Evolutionary conservation across 2,329 filamentous ascomycete genomes (phyloP).

Genomic region (Zalaria sp.): DNA sequence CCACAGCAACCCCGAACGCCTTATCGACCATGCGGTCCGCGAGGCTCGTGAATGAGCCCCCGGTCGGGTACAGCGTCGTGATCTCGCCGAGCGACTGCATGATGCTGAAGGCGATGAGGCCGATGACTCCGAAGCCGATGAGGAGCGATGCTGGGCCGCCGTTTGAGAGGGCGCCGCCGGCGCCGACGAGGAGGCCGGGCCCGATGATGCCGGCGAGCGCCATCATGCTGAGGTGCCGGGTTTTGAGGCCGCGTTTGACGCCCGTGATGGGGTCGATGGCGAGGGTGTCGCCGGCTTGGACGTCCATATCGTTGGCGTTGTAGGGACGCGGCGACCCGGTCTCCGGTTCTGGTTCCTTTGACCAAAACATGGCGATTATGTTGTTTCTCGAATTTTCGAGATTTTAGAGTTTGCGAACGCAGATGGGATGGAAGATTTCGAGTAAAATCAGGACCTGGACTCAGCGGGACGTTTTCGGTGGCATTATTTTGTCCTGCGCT

Average conservation of each 20-base stretch:
- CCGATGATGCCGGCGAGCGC: slow-evolving; percentile 42
- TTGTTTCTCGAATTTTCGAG: too few relatives aligned
- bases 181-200: slow-evolving; percentile 57
- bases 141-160: slow-evolving; percentile 59
- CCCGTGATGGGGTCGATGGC: slow-evolving; percentile 44
- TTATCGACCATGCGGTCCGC: slow-evolving; percentile 59
- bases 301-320: not conserved
- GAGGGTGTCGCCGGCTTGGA: not conserved
- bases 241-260: slow-evolving; percentile 56
- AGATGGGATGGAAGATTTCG: too few relatives aligned
- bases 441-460: too few relatives aligned
- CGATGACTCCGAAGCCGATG: slow-evolving; percentile 61
- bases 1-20: slow-evolving; percentile 53
- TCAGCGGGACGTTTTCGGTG: too few relatives aligned
- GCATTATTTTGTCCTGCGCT: too few relatives aligned
- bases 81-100: slow-evolving; percentile 66
- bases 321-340: too few relatives aligned
- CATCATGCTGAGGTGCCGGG: slow-evolving; percentile 49
- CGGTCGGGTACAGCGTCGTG: slow-evolving; percentile 57
- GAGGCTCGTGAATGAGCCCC: slow-evolving; percentile 57
- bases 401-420: too few relatives aligned
- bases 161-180: slow-evolving; percentile 52
- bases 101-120: slow-evolving; percentile 50
- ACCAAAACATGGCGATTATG: too few relatives aligned
- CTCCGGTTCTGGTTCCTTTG: too few relatives aligned